Evolutionary conservation across 208 protist species (phyloP).

Genomic region (Acanthamoeba royreba): DNA sequence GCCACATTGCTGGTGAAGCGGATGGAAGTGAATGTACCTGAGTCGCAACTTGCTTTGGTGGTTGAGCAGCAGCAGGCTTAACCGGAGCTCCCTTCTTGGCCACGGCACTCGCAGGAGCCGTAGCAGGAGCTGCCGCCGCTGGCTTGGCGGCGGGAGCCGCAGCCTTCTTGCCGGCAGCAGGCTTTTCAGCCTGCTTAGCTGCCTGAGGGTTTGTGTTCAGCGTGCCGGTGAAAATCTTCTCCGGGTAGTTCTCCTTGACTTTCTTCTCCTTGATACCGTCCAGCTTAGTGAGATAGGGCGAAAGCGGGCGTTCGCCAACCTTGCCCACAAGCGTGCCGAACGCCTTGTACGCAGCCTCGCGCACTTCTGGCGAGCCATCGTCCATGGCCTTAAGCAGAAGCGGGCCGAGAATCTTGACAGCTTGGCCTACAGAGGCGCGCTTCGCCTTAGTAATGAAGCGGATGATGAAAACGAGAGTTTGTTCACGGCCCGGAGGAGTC

Average conservation of each 20-base stretch:
- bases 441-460: conserved; percentile 33
- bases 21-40: not conserved
- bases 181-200: not conserved
- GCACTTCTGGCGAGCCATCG: conserved; percentile 46
- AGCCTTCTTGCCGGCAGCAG: conserved; percentile 20
- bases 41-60: not conserved
- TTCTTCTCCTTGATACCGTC: conserved; percentile 59
- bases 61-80: not conserved
- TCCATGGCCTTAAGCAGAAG: conserved; percentile 32
- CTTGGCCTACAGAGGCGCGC: conserved; percentile 19
- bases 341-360: conserved; percentile 54
- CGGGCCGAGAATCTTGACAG: conserved; percentile 28
- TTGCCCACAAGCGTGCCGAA: conserved; percentile 44
- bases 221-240: conserved; percentile 29
- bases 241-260: conserved; percentile 42
- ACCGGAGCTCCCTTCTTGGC: not conserved
- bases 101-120: not conserved
- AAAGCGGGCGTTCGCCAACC: conserved; percentile 31
- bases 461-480: not conserved
- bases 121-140: not conserved
- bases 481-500: not conserved
- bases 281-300: not conserved
- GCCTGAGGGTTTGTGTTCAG: not conserved
- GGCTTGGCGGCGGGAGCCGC: not conserved
- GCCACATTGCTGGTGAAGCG: not conserved